Evolutionary conservation across 164 flowering plant species (phyloP).

Genomic region (Stephania japonica): DNA sequence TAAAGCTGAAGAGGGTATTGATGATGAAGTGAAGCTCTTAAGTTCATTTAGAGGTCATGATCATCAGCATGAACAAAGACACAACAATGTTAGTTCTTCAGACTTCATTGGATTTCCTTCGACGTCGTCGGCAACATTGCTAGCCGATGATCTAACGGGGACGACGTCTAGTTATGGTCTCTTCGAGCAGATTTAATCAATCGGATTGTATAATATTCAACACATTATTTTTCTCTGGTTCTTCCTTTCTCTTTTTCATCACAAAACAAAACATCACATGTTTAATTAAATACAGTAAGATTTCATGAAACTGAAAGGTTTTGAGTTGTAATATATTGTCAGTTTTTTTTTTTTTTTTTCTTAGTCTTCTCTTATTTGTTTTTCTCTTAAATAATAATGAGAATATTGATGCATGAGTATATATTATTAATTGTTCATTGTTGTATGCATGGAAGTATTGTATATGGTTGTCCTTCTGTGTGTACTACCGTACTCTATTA

Average conservation of each 20-base stretch:
- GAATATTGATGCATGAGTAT: no score
- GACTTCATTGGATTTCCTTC: slow-evolving; percentile 43
- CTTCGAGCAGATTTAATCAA: slow-evolving; percentile 36
- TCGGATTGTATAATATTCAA: slow-evolving; percentile 25
- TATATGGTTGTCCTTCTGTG: neutral
- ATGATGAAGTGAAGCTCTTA: slow-evolving; percentile 28
- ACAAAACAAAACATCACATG: no score
- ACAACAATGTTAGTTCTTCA: neutral
- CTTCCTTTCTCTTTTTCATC: neutral
- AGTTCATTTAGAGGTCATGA: slow-evolving; percentile 37
- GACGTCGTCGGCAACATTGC: slow-evolving; percentile 17
- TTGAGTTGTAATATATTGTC: neutral
- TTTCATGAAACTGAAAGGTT: no score
- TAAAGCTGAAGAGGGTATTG: slow-evolving; percentile 32
- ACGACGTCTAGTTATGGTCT: slow-evolving; percentile 30
- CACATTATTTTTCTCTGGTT: neutral
- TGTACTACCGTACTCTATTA: neutral
- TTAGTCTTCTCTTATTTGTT: neutral
- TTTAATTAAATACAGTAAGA: no score
- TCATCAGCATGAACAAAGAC: slow-evolving; percentile 14
- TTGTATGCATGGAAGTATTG: no score
- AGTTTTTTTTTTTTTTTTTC: neutral
- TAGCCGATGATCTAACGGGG: slow-evolving; percentile 40
- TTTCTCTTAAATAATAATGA: neutral
- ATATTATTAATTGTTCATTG: no score